A percentile compares a stretch with the other conserved stretches of the same genome.
Evolutionary conservation across 2,329 filamentous ascomycete species (phyloP).

Genomic region (Fusarium pseudograminearum): DNA sequence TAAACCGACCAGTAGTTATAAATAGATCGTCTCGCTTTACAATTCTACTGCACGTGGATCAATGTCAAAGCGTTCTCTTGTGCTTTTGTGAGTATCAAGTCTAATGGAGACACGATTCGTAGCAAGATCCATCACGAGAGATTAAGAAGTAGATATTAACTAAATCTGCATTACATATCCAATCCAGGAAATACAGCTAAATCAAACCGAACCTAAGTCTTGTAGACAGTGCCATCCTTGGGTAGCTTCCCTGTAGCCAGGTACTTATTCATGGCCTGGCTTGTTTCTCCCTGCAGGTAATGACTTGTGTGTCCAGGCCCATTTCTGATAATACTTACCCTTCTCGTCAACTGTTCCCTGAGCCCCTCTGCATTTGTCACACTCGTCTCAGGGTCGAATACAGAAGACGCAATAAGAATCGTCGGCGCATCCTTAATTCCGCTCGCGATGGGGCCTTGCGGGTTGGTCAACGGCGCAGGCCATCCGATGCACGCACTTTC

Average conservation of each 20-base stretch:
- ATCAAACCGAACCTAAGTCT: conserved; percentile 2
- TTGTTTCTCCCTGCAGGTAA: conserved; percentile 35
- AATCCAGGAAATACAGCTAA: background rate
- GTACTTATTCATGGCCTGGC: conserved; percentile 38
- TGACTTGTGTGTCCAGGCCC: conserved; percentile 44
- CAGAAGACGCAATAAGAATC: conserved; percentile 33
- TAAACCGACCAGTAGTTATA: background rate
- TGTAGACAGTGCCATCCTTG: conserved; percentile 38
- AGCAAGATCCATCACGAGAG: background rate
- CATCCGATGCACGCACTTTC: conserved; percentile 39
- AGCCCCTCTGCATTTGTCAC: conserved; percentile 38
- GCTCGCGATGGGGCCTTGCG: conserved; percentile 18
- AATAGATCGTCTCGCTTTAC: background rate
- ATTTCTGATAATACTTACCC: conserved; percentile 44
- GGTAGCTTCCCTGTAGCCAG: conserved; percentile 41
- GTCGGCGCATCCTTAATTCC: conserved; percentile 20
- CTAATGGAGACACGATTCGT: background rate
- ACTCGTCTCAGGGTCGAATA: conserved; percentile 41
- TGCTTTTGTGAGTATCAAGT: background rate
- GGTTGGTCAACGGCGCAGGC: conserved; percentile 37
- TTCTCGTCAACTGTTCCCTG: conserved; percentile 32
- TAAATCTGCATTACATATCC: background rate
- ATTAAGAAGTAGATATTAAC: background rate
- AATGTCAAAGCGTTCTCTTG: background rate
- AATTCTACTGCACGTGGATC: background rate